Conservation (phyloP, 1,284 basidiomycete genomes). For the Leccinum subatratum region DNA sequence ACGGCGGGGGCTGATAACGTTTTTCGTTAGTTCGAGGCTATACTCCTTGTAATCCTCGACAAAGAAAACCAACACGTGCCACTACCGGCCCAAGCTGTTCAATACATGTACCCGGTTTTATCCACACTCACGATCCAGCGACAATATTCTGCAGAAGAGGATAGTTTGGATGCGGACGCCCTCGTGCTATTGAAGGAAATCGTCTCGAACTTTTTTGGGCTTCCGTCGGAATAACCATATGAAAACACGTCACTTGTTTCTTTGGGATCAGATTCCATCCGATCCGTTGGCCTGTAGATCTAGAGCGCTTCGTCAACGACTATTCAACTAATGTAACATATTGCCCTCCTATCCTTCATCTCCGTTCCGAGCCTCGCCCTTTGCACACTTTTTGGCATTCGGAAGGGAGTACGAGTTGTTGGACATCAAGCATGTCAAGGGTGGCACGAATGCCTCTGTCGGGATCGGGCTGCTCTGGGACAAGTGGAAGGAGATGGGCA, state of each 20-base stretch:
- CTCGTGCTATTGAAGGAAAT: slow-evolving; percentile 26
- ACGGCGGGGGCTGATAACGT: slow-evolving; percentile 14
- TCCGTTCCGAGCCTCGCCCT: slow-evolving; percentile 82
- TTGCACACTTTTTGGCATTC: slow-evolving; percentile 95
- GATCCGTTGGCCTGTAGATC: slow-evolving; percentile 44
- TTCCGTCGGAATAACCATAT: slow-evolving; percentile 28
- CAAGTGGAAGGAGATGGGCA: slow-evolving; percentile 81
- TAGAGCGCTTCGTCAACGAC: slow-evolving; percentile 33
- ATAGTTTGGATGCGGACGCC: slow-evolving; percentile 7
- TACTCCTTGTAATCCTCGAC: slow-evolving; percentile 17
- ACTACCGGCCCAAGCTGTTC: background rate
- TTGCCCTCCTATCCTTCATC: slow-evolving; percentile 52
- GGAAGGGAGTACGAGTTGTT: slow-evolving; percentile 89
- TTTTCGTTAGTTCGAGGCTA: slow-evolving; percentile 20
- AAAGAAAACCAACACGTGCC: background rate
- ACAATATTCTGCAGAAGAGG: background rate
- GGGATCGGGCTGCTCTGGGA: slow-evolving; percentile 86
- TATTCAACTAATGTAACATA: slow-evolving; percentile 30
- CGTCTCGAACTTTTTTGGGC: slow-evolving; percentile 37
- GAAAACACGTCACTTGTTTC: slow-evolving; percentile 40
- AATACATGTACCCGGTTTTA: background rate
- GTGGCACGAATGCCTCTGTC: slow-evolving; percentile 54
- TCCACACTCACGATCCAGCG: background rate
- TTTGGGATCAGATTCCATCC: slow-evolving; percentile 48
- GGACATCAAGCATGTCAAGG: slow-evolving; percentile 85